Evolutionary conservation across 140 eudicot species (phyloP), one percentile per base, ranked within the genome.

Genomic region (Bidens hawaiensis): DNA sequence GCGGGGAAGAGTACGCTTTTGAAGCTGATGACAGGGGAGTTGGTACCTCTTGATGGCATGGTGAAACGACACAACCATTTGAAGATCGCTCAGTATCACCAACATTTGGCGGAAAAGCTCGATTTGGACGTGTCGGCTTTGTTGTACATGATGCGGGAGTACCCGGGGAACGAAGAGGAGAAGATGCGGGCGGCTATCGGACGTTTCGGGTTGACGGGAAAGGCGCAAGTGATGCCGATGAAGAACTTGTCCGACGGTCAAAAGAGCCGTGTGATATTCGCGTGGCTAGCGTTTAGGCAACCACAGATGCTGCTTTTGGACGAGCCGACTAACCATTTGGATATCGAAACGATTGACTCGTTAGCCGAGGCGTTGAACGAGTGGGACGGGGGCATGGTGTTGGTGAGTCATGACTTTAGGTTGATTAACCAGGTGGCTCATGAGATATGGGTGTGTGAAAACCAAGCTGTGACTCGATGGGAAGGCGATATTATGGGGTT

Each of bases 401-500:
- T 88, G 17, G 96, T 88, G 11, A 88, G 96, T 49, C 96, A 88
- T 18, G 96, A 88, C 45, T 88, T 88, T n/a, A 75, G 96, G 83
- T 82, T 88, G 25, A 88, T 88, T 27, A 88, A 88, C 78, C 96
- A 90, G 79, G 97, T 90, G 48, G 97, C 97, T 0, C 84, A 78
- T 3, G 97, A 90, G 83, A 90, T 90, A 42, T 90, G 97, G 97
- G 96, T 90, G 22, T 90, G 97, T n/a, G 96, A 87, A 75, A 87
- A 90, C 33, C 91, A 84, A 62, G 55, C 79, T 0, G 88, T 87
- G 67, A 78, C 86, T 0, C 70, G 88, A 15, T 90, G 97, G 94
- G 80, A 75, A 59, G 96, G 96, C 17, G 97, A 90, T 60, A 90
- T 87, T 27, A 79, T 87, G 80, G 88, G 70, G 33, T 90, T 90